Evolutionary conservation across 2,329 filamentous ascomycete species (phyloP).

Genomic region (Metarhizium anisopliae): DNA sequence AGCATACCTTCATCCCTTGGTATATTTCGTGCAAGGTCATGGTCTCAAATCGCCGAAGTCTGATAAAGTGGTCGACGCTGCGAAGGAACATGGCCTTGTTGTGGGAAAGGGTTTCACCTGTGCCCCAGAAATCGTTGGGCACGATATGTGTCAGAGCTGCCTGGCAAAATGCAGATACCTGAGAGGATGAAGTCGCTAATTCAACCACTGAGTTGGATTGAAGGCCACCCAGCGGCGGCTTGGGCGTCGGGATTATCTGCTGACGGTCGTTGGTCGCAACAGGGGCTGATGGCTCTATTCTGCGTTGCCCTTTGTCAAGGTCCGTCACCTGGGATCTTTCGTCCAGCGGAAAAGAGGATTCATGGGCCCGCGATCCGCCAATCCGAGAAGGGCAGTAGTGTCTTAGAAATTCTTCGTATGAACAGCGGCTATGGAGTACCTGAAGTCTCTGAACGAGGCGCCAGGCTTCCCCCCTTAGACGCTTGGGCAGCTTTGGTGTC

Average conservation of each 20-base stretch:
- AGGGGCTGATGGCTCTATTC: neutral
- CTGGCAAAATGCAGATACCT: constrained; percentile 81
- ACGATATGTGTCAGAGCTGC: constrained; percentile 65
- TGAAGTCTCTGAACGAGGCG: constrained; percentile 61
- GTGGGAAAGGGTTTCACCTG: constrained; percentile 35
- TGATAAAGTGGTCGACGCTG: constrained; percentile 70
- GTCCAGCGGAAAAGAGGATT: neutral
- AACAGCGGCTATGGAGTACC: constrained; percentile 61
- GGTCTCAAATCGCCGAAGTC: constrained; percentile 70
- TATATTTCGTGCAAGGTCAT: constrained; percentile 69
- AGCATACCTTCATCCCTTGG: constrained; percentile 64
- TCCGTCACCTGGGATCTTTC: neutral
- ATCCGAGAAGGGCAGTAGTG: constrained; percentile 63
- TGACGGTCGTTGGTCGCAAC: neutral
- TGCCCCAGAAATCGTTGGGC: constrained; percentile 67
- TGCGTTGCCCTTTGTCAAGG: neutral
- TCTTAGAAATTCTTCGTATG: constrained; percentile 68
- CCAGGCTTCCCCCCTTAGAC: constrained; percentile 55
- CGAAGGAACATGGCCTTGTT: constrained; percentile 57
- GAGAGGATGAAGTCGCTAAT: constrained; percentile 55
- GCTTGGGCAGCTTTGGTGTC: constrained; percentile 44
- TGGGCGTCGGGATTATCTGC: neutral
- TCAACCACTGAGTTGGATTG: constrained; percentile 45
- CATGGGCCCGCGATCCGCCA: constrained; percentile 10
- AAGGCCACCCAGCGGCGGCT: neutral